Conservation (phyloP, 352 stramenopile genomes). For the Globisporangium nunn region DNA sequence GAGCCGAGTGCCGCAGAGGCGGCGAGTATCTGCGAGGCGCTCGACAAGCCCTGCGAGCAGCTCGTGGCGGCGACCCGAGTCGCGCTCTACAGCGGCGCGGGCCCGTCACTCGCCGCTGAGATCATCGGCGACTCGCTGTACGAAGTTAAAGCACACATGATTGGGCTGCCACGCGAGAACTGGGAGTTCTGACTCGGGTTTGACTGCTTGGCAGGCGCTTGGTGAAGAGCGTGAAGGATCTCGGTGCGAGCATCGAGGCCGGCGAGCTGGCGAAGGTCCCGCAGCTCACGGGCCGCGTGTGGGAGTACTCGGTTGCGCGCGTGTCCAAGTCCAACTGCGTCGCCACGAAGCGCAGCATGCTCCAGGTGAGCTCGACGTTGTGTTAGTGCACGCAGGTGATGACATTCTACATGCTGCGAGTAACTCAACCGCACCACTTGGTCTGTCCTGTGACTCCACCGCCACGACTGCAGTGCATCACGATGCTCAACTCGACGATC, state of each 20-base stretch:
- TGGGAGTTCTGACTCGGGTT: neutral
- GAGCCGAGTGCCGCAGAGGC: constrained; percentile 58
- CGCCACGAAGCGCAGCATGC: constrained; percentile 79
- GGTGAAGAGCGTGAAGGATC: constrained; percentile 64
- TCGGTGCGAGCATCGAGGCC: constrained; percentile 35
- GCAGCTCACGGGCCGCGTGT: constrained; percentile 75
- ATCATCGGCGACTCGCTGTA: constrained; percentile 67
- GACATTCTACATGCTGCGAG: too few relatives aligned
- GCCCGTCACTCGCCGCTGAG: constrained; percentile 66
- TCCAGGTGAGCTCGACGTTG: constrained; percentile 36
- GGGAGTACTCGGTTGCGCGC: constrained; percentile 61
- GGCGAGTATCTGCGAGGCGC: constrained; percentile 68
- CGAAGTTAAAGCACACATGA: constrained; percentile 4
- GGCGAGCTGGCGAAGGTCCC: constrained; percentile 48
- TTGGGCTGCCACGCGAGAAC: neutral
- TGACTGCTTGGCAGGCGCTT: constrained; percentile 35
- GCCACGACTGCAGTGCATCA: constrained; percentile 37
- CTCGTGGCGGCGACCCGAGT: constrained; percentile 69
- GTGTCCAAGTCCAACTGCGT: constrained; percentile 85
- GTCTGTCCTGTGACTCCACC: neutral
- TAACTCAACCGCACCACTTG: neutral
- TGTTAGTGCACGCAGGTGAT: too few relatives aligned
- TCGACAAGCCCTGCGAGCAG: constrained; percentile 75
- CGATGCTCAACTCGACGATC: constrained; percentile 76
- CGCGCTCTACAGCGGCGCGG: constrained; percentile 69